Base-by-base conservation (phyloP, 768 basidiomycete genomes). In the Agaricus subrufescens region DNA sequence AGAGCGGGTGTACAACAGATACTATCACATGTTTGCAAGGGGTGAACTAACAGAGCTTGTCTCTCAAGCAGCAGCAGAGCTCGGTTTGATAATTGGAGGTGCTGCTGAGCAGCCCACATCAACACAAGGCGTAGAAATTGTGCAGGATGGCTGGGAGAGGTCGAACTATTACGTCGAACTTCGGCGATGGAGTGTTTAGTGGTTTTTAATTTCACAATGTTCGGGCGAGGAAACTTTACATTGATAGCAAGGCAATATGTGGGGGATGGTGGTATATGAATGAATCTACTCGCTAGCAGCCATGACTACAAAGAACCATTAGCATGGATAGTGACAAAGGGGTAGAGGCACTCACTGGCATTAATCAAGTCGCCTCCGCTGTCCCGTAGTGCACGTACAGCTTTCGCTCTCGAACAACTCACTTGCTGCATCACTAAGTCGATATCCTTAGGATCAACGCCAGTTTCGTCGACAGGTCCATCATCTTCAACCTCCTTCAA, bases 361-460 rank as follows among this genome's bases (percentile, higher is more conserved):
- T 94, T 95, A 78, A 97, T 95, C 70, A 98, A 70, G 75, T 98
- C 95, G 39, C 94, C 94, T 50, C 89, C 87, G 62, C 85, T 91
- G 64, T 94, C 92, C 76, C 91, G 94, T 70, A 98, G 74, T 60
- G 84, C 94, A 56, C 86, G 83, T 43, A 94, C 89, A 39, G 96
- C 97, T 71, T 95, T 97, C 42, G 91, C 91, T 60, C 94, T 85
- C 48, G 91, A 84, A 73, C 93, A 96, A 67, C 81, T 86, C 61
- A 94, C 92, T 77, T 94, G 83, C 46, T 65, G 77, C 80, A 98
- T 93, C 52, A 99, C 91, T 54, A 97, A 83, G 58, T 96, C 94
- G 61, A 97, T 92, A 69, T 99, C 97, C 71, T 94, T 94, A 46
- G 90, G 81, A 62, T 97, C 94, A 59, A 98, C 81, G 40, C 89